These are phyloP conservation scores for Apiospora marii DNA, from an alignment of 2,329 filamentous ascomycete species.

Conservation along the genomic window DNA sequence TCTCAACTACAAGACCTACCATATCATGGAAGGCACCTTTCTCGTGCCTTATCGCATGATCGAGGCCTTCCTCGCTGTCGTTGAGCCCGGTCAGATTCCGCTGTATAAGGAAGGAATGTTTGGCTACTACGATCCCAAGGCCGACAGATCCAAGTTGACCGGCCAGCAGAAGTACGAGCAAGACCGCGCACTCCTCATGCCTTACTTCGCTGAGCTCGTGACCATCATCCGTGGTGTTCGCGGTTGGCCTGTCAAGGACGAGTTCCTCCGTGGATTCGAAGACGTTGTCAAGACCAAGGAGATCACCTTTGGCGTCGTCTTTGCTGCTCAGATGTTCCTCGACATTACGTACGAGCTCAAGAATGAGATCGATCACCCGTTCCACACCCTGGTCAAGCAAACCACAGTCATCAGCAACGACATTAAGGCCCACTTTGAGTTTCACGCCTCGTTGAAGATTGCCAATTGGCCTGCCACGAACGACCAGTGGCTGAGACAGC, in stretches of 20 bases:
- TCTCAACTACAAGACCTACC: conserved; percentile 40
- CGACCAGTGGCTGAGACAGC: conserved; percentile 33
- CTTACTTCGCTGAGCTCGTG: conserved; percentile 45
- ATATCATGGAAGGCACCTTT: conserved; percentile 36
- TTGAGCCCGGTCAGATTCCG: conserved; percentile 30
- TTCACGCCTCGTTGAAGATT: conserved; percentile 42
- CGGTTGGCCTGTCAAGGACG: conserved; percentile 45
- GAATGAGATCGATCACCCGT: conserved; percentile 25
- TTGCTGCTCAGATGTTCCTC: conserved; percentile 51
- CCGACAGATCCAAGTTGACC: conserved; percentile 36
- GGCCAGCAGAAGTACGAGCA: conserved; percentile 44
- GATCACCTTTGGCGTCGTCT: conserved; percentile 47
- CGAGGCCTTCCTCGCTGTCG: conserved; percentile 27
- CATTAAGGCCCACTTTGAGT: conserved; percentile 40
- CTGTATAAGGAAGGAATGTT: conserved; percentile 37
- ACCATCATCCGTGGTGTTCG: conserved; percentile 31
- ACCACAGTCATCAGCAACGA: conserved; percentile 34
- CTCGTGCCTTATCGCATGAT: conserved; percentile 31
- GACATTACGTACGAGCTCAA: conserved; percentile 48
- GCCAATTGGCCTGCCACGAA: conserved; percentile 41
- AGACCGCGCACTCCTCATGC: conserved; percentile 44
- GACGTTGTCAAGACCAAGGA: conserved; percentile 40
- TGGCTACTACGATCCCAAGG: conserved; percentile 38
- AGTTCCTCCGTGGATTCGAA: conserved; percentile 46
- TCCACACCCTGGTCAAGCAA: conserved; percentile 29